phyloP scores from a whole-genome alignment of 805 yeast species.

The Hanseniaspora clermontiae region DNA sequence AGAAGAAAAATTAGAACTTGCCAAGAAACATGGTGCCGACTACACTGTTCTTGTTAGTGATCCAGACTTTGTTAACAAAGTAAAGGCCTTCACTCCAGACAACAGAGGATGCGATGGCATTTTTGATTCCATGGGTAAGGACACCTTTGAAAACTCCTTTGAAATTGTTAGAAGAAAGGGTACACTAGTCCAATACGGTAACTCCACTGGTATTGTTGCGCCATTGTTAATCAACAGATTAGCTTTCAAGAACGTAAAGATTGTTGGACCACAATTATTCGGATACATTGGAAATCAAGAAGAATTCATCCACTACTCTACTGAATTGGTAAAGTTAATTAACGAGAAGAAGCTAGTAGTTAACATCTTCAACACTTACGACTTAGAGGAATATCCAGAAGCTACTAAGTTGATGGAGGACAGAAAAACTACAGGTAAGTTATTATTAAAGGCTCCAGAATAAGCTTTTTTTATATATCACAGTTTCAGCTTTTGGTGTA shows the following conservation, averaged over 20 bases:
- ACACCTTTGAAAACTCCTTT: conserved; percentile 54
- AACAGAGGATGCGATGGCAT: conserved; percentile 58
- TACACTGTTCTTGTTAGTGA: conserved; percentile 43
- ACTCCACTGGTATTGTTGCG: conserved; percentile 72
- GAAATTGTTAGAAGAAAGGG: conserved; percentile 58
- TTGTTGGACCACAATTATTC: conserved; percentile 51
- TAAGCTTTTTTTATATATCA: conserved; percentile 11
- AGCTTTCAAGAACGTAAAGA: conserved; percentile 47
- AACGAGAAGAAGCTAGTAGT: conserved; percentile 39
- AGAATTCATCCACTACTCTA: conserved; percentile 43
- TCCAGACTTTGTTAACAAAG: conserved; percentile 45
- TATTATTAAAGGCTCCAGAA: conserved; percentile 43
- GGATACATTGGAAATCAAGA: conserved; percentile 43
- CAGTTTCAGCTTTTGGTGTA: neutral
- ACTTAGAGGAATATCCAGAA: conserved; percentile 45
- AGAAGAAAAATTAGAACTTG: conserved; percentile 54
- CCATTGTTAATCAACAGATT: conserved; percentile 45
- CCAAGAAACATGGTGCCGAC: conserved; percentile 70
- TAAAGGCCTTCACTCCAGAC: conserved; percentile 40
- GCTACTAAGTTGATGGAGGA: conserved; percentile 54
- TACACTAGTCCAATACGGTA: conserved; percentile 64
- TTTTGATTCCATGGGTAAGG: conserved; percentile 70
- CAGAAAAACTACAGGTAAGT: conserved; percentile 65
- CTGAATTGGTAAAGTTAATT: conserved; percentile 32
- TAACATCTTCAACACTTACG: conserved; percentile 41